phyloP scores from a whole-genome alignment of 768 basidiomycete genomes.

The Lactarius tabidus region DNA sequence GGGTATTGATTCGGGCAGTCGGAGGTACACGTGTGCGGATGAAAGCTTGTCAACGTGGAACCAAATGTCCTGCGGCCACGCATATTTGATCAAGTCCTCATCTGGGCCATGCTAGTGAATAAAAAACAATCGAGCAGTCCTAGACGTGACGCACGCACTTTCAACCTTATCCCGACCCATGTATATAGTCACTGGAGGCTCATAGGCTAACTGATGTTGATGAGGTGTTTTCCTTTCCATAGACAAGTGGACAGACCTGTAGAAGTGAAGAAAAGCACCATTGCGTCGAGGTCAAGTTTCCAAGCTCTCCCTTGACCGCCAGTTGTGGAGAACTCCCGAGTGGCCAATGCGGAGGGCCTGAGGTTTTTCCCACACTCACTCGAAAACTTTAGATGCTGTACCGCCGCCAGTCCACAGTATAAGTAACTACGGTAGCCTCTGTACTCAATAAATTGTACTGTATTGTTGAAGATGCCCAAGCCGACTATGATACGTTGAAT shows the following conservation, averaged over 20 bases:
- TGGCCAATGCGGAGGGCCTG: too few species aligned
- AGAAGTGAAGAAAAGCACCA: slow-evolving; percentile 27
- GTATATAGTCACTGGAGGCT: slow-evolving; percentile 72
- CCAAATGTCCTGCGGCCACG: slow-evolving; percentile 85
- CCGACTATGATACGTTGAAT: too few species aligned
- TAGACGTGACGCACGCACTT: slow-evolving; percentile 49
- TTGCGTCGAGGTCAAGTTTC: neutral
- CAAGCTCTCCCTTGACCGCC: too few species aligned
- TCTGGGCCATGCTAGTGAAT: slow-evolving; percentile 45
- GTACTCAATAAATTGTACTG: too few species aligned
- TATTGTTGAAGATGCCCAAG: too few species aligned
- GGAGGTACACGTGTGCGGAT: slow-evolving; percentile 95
- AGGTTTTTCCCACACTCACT: too few species aligned
- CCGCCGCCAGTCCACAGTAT: too few species aligned
- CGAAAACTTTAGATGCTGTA: too few species aligned
- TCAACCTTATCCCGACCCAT: slow-evolving; percentile 98
- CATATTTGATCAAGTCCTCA: slow-evolving; percentile 92
- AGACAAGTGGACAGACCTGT: slow-evolving; percentile 18
- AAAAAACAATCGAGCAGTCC: neutral
- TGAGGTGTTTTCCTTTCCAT: neutral
- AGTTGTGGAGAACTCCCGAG: too few species aligned
- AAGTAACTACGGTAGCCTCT: too few species aligned
- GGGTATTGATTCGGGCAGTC: slow-evolving; percentile 71
- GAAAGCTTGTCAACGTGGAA: slow-evolving; percentile 99
- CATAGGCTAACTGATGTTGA: slow-evolving; percentile 39